Conservation (phyloP, 1,284 basidiomycete species). For the Ceratobasidium sp. region DNA sequence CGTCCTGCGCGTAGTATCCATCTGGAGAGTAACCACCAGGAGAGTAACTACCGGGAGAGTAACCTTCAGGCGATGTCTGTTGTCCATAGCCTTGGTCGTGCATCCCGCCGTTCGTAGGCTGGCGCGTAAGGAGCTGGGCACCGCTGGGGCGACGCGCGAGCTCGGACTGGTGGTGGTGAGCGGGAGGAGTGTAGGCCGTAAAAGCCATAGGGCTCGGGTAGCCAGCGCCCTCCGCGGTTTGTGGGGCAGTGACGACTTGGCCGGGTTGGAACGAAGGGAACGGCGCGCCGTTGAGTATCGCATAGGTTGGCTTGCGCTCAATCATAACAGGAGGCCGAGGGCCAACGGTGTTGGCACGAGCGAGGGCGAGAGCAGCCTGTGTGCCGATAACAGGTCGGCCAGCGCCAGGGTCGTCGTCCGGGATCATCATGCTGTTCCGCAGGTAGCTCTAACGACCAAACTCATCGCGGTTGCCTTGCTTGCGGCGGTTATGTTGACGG, state of each 20-base stretch:
- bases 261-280: slow-evolving; percentile 35
- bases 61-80: slow-evolving; percentile 7
- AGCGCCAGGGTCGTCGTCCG: slow-evolving; percentile 42
- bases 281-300: slow-evolving; percentile 16
- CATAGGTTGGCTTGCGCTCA: slow-evolving; percentile 38
- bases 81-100: slow-evolving; percentile 32
- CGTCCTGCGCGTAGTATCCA: slow-evolving; percentile 6
- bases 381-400: slow-evolving; percentile 40
- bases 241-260: slow-evolving; percentile 26
- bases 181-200: slow-evolving; percentile 42
- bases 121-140: slow-evolving; percentile 34
- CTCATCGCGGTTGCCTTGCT: slow-evolving; percentile 31
- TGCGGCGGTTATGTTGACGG: slow-evolving; percentile 41
- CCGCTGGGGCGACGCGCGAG: slow-evolving; percentile 44
- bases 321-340: slow-evolving; percentile 46
- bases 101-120: slow-evolving; percentile 37
- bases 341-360: slow-evolving; percentile 34
- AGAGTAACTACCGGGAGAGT: slow-evolving; percentile 10
- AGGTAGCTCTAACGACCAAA: slow-evolving; percentile 44
- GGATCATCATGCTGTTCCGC: slow-evolving; percentile 45
- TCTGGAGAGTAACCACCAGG: too few species aligned
- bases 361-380: slow-evolving; percentile 41
- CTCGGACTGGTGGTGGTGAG: slow-evolving; percentile 43
- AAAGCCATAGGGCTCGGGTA: slow-evolving; percentile 37
- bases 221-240: background rate